Evolutionary conservation across 805 yeast genomes (phyloP).

Genomic region (Starmera amethionina): DNA sequence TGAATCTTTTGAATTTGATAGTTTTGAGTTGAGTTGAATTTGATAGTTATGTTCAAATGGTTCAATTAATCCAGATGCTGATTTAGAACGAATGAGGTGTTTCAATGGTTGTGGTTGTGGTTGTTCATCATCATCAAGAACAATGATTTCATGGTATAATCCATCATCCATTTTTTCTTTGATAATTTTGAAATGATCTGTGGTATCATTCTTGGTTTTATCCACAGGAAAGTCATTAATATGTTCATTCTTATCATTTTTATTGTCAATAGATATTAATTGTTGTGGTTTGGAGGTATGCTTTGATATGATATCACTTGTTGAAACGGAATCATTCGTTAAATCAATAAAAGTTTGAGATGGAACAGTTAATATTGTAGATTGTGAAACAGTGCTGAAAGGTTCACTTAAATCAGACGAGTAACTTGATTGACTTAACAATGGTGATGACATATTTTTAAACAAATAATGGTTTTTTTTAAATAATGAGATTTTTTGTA

Average conservation of each 20-base stretch:
- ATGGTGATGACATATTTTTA: slow-evolving; percentile 4
- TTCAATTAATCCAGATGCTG: slow-evolving; percentile 1
- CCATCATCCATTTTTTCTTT: slow-evolving; percentile 11
- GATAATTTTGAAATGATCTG: slow-evolving; percentile 4
- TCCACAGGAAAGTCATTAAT: neutral
- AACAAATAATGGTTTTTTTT: no score
- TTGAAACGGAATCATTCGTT: slow-evolving; percentile 4
- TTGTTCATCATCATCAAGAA: slow-evolving; percentile 14
- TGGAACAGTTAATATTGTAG: slow-evolving; percentile 6
- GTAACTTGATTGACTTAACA: slow-evolving; percentile 15
- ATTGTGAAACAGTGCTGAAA: slow-evolving; percentile 8
- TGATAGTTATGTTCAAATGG: no score
- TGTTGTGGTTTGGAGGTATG: neutral
- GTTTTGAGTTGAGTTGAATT: neutral
- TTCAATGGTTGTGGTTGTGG: neutral
- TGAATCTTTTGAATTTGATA: neutral
- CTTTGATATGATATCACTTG: neutral
- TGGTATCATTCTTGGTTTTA: neutral
- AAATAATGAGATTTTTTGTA: no score
- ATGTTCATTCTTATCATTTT: neutral
- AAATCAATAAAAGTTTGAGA: slow-evolving; percentile 5
- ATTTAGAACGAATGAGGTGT: slow-evolving; percentile 5
- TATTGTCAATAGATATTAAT: neutral
- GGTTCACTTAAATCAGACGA: slow-evolving; percentile 16
- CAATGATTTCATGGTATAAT: slow-evolving; percentile 12